Evolutionary conservation across 257 asterid species (phyloP).

Genomic region (Solanum chaucha): DNA sequence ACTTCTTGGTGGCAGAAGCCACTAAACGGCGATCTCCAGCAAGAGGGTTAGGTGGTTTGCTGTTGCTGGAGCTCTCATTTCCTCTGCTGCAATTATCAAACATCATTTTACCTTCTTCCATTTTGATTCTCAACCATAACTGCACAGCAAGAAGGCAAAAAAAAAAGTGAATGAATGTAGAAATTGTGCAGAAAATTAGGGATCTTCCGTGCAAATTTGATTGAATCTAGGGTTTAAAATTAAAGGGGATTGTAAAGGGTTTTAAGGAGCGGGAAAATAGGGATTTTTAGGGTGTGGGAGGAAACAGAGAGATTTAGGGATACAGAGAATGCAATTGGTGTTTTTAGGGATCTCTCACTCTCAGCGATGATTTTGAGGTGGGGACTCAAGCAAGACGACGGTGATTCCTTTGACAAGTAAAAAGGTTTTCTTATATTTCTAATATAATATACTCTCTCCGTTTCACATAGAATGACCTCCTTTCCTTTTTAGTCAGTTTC

Average conservation of each 20-base stretch:
- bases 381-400: not conserved
- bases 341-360: not conserved
- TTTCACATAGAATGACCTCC: no score
- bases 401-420: not conserved
- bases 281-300: not conserved
- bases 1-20: conserved; percentile 19
- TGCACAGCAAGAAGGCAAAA: not conserved
- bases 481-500: no score
- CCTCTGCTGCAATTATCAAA: conserved; percentile 25
- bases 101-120: conserved; percentile 69
- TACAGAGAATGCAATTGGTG: not conserved
- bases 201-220: not conserved
- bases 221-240: not conserved
- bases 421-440: not conserved
- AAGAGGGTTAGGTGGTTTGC: conserved; percentile 64
- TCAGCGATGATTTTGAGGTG: not conserved
- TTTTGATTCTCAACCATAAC: conserved; percentile 60
- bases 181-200: not conserved
- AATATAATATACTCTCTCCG: not conserved
- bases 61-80: conserved; percentile 41
- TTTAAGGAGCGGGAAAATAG: not conserved
- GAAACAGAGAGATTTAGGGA: not conserved
- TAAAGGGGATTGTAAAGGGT: not conserved
- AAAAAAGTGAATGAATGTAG: not conserved
- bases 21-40: conserved; percentile 32